Evolutionary conservation across 768 basidiomycete genomes (phyloP).

Genomic region (Coprinopsis marcescibilis): DNA sequence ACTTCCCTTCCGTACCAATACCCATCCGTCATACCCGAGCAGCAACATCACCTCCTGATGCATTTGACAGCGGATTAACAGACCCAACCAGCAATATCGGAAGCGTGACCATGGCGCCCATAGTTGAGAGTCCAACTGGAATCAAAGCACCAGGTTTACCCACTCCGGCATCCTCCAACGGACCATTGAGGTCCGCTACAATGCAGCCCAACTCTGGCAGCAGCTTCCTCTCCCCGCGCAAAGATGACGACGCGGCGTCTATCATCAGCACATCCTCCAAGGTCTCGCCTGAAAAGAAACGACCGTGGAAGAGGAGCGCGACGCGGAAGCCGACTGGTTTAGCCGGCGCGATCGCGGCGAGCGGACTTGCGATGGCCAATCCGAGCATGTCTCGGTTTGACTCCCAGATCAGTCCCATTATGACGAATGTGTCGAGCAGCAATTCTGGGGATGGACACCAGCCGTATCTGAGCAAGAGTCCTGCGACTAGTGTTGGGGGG

Average conservation of each 20-base stretch:
- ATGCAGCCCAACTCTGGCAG: too few relatives aligned
- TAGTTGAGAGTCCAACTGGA: conserved; percentile 43
- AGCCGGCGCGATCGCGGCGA: conserved; percentile 63
- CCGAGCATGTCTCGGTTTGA: conserved; percentile 43
- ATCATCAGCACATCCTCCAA: conserved; percentile 20
- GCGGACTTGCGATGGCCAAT: conserved; percentile 62
- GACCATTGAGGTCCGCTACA: too few relatives aligned
- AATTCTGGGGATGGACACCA: neutral
- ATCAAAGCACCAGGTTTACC: conserved; percentile 27
- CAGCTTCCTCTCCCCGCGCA: conserved; percentile 8
- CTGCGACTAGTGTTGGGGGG: conserved; percentile 1
- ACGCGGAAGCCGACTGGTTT: conserved; percentile 50
- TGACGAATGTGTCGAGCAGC: conserved; percentile 5
- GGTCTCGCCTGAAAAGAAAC: conserved; percentile 26
- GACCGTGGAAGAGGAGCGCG: conserved; percentile 38
- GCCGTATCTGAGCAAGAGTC: conserved; percentile 11
- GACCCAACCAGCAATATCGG: conserved; percentile 9
- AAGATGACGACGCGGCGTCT: conserved; percentile 18
- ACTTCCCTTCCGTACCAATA: conserved; percentile 6
- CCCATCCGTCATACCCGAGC: conserved; percentile 20
- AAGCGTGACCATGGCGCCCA: conserved; percentile 22
- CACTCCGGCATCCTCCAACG: conserved; percentile 11
- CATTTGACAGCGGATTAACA: conserved; percentile 7
- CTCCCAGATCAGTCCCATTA: conserved; percentile 21
- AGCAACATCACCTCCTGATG: conserved; percentile 24